A percentile compares a stretch with the other conserved stretches of the same genome.
Conservation (phyloP, 2,329 filamentous ascomycete species). For the Cordyceps javanica region DNA sequence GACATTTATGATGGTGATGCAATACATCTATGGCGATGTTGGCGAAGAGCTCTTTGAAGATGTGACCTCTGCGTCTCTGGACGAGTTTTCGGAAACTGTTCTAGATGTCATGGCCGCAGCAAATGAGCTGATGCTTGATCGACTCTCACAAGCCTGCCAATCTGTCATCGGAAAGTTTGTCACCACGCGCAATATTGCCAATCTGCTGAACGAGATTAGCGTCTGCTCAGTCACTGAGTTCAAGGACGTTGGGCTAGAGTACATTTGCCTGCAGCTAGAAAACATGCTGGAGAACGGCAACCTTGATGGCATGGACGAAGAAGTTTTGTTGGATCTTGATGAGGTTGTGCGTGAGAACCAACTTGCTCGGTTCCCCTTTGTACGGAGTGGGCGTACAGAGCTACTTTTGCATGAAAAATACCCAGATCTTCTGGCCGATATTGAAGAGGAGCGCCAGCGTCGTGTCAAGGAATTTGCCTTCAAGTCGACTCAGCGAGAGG, state of each 20-base stretch:
- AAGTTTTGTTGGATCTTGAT: constrained; percentile 77
- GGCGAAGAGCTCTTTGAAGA: constrained; percentile 77
- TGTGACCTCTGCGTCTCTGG: constrained; percentile 62
- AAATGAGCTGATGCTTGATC: constrained; percentile 92
- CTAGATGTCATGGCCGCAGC: constrained; percentile 85
- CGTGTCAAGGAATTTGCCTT: constrained; percentile 74
- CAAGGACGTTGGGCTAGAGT: constrained; percentile 82
- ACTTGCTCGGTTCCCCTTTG: constrained; percentile 67
- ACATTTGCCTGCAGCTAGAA: constrained; percentile 87
- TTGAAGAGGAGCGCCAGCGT: constrained; percentile 62
- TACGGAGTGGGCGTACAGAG: constrained; percentile 68
- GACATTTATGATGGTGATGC: constrained; percentile 73
- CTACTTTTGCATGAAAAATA: constrained; percentile 57
- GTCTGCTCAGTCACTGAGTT: constrained; percentile 79
- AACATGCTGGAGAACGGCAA: constrained; percentile 85
- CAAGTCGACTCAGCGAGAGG: constrained; percentile 54
- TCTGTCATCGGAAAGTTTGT: constrained; percentile 75
- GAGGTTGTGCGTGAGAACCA: constrained; percentile 77
- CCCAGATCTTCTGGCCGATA: constrained; percentile 55
- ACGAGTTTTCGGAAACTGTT: constrained; percentile 82
- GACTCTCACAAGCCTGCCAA: constrained; percentile 85
- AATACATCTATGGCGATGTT: constrained; percentile 76
- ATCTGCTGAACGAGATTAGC: constrained; percentile 78
- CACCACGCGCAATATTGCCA: constrained; percentile 79
- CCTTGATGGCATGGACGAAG: constrained; percentile 77